Evolutionary conservation across 2,329 filamentous ascomycete genomes (phyloP).

Genomic region (Aspergillus sp.): DNA sequence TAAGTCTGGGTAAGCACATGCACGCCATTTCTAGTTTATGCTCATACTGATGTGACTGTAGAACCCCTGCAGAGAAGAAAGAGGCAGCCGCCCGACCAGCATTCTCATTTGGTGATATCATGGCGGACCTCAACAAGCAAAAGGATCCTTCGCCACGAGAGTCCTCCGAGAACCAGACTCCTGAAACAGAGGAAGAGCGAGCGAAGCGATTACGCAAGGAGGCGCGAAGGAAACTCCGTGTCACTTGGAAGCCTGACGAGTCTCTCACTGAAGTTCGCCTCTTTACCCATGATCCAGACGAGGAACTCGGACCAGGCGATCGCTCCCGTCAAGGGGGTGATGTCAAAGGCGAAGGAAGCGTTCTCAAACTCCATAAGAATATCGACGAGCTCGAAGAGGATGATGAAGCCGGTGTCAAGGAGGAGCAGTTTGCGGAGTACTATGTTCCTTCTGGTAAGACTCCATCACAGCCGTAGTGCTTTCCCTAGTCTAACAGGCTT

Average conservation of each 20-base stretch:
- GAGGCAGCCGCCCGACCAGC: conserved; percentile 44
- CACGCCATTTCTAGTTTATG: not conserved
- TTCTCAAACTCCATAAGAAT: conserved; percentile 57
- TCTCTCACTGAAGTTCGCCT: conserved; percentile 61
- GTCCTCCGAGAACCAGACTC: conserved; percentile 55
- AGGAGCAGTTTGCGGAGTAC: conserved; percentile 46
- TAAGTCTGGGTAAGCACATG: conserved; percentile 38
- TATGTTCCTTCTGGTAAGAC: conserved; percentile 38
- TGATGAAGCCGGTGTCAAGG: conserved; percentile 56
- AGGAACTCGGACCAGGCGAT: conserved; percentile 63
- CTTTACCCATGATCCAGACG: conserved; percentile 67
- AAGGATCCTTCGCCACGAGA: conserved; percentile 59
- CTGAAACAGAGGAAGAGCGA: conserved; percentile 65
- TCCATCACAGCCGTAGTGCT: not conserved
- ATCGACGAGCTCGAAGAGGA: conserved; percentile 64
- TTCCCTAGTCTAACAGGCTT: conserved; percentile 19
- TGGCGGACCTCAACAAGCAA: conserved; percentile 59
- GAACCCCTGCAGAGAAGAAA: conserved; percentile 40
- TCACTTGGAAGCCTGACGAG: conserved; percentile 64
- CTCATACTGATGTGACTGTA: conserved; percentile 27
- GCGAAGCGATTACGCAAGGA: conserved; percentile 65
- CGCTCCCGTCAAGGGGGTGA: conserved; percentile 64
- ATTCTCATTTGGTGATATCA: conserved; percentile 55
- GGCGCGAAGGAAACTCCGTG: conserved; percentile 62
- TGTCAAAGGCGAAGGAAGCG: conserved; percentile 60